Conservation (phyloP, 2,329 filamentous ascomycete genomes). For the Zelopaecilomyces penicillatus region DNA sequence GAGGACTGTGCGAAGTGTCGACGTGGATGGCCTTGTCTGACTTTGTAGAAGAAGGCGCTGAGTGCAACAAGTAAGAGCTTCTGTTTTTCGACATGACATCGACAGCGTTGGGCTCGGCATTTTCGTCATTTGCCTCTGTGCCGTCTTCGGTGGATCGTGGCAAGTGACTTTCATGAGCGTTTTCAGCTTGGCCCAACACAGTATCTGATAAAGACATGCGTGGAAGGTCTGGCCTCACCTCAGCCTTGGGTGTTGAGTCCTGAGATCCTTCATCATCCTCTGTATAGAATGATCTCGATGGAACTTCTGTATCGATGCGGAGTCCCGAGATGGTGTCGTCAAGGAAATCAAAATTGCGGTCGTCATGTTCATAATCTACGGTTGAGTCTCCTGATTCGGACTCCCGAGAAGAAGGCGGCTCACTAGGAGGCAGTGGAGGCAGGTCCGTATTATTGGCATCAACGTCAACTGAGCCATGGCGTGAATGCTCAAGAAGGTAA, state of each 20-base stretch:
- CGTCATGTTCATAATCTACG: constrained; percentile 18
- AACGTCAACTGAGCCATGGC: constrained; percentile 27
- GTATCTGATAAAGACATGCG: constrained; percentile 11
- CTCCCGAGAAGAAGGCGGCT: constrained; percentile 27
- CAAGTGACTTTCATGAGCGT: neutral
- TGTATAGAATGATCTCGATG: constrained; percentile 19
- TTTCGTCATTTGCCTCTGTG: constrained; percentile 11
- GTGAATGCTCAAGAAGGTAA: constrained; percentile 64
- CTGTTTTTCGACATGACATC: constrained; percentile 34
- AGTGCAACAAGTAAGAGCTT: constrained; percentile 34
- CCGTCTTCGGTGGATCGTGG: neutral
- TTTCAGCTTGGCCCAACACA: constrained; percentile 1
- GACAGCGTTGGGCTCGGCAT: constrained; percentile 28
- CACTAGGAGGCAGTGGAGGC: constrained; percentile 42
- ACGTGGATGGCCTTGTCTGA: constrained; percentile 18
- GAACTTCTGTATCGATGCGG: constrained; percentile 32
- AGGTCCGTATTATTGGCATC: constrained; percentile 28
- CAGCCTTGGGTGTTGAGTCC: constrained; percentile 61
- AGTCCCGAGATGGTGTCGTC: constrained; percentile 20
- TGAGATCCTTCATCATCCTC: constrained; percentile 51
- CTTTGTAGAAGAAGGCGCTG: constrained; percentile 27
- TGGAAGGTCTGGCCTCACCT: constrained; percentile 23
- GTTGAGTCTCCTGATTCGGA: neutral
- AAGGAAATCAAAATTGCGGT: constrained; percentile 12
- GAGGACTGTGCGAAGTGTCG: constrained; percentile 12